Conservation (phyloP, 768 basidiomycete species). For the Rhodotorula sphaerocarpa region DNA sequence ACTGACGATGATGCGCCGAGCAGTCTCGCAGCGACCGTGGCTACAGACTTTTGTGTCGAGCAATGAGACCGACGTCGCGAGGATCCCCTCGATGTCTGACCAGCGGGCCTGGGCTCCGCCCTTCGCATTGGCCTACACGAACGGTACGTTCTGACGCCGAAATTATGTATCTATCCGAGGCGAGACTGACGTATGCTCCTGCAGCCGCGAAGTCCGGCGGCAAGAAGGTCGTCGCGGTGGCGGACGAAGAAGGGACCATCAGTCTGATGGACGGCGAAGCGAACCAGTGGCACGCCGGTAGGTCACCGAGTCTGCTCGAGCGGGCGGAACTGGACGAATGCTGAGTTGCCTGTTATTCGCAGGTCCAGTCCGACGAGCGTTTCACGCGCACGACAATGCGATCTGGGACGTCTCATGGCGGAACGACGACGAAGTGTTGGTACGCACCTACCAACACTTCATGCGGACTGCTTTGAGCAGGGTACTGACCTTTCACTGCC, state of each 20-base stretch:
- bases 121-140: constrained; percentile 37
- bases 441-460: no score
- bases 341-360: not conserved
- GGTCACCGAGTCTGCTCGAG: not conserved
- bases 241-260: constrained; percentile 39
- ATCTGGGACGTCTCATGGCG: constrained; percentile 41
- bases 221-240: constrained; percentile 33
- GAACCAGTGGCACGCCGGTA: constrained; percentile 29
- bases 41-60: constrained; percentile 28
- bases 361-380: constrained; percentile 24
- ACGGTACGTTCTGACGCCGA: constrained; percentile 21
- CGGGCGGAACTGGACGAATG: no score
- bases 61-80: constrained; percentile 33
- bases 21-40: constrained; percentile 28
- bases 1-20: no score
- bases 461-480: constrained; percentile 17
- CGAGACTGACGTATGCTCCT: not conserved
- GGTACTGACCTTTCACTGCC: not conserved
- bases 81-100: constrained; percentile 20
- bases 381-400: constrained; percentile 40
- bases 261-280: constrained; percentile 34
- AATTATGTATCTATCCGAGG: rapidly evolving
- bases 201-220: constrained; percentile 37
- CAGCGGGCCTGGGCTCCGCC: constrained; percentile 37
- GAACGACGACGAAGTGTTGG: constrained; percentile 35